These are phyloP conservation scores for Colletotrichum somersetense DNA, from an alignment of 2,329 filamentous ascomycete genomes.

Conservation along the genomic window DNA sequence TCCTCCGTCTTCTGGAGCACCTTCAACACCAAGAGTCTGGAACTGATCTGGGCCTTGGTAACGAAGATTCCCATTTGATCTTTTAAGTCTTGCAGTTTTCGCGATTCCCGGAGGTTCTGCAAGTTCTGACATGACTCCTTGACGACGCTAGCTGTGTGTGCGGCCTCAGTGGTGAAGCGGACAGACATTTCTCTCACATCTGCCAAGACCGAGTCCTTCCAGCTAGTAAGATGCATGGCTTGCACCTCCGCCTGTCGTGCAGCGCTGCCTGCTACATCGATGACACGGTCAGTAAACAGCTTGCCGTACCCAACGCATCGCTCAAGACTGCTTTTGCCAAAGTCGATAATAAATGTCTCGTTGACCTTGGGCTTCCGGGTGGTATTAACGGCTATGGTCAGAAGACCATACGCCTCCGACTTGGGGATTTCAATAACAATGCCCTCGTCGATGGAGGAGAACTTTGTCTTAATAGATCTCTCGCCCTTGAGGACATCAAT, in stretches of 20 bases:
- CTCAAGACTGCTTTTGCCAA: conserved; percentile 63
- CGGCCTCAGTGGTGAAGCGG: conserved; percentile 23
- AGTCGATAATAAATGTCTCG: conserved; percentile 71
- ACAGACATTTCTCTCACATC: conserved; percentile 27
- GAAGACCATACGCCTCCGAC: conserved; percentile 68
- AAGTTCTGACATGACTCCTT: conserved; percentile 44
- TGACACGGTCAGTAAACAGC: conserved; percentile 57
- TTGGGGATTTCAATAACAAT: conserved; percentile 65
- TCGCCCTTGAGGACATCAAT: conserved; percentile 66
- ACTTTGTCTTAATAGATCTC: conserved; percentile 61
- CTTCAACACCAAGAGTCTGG: conserved; percentile 69
- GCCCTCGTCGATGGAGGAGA: conserved; percentile 62
- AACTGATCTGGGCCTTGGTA: conserved; percentile 66
- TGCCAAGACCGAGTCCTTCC: conserved; percentile 19
- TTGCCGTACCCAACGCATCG: conserved; percentile 60
- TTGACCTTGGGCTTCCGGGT: conserved; percentile 71
- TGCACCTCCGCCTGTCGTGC: conserved; percentile 49
- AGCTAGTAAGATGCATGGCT: conserved; percentile 2
- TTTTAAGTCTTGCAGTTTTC: conserved; percentile 51
- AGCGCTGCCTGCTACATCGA: conserved; percentile 49
- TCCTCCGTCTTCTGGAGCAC: conserved; percentile 63
- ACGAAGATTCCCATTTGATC: conserved; percentile 60
- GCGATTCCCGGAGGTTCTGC: conserved; percentile 49
- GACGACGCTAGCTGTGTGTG: conserved; percentile 20
- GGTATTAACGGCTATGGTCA: conserved; percentile 70